These are phyloP conservation scores for Rubia tinctorum DNA, from an alignment of 305 asterid genomes.

Conservation along the genomic window DNA sequence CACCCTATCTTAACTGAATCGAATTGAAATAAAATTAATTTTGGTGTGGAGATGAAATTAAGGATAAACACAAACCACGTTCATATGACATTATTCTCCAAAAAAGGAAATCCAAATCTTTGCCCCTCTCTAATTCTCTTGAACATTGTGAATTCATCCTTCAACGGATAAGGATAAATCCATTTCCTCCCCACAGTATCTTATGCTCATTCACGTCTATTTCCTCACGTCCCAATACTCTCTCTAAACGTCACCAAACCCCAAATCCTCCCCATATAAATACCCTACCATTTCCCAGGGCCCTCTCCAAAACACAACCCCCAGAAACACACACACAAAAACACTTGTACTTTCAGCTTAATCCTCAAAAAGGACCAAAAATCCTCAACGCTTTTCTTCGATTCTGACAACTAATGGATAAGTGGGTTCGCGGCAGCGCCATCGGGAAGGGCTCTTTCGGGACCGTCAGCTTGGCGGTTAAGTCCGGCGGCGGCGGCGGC, in stretches of 20 bases:
- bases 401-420: neutral
- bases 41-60: neutral
- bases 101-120: neutral
- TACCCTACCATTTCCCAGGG: neutral
- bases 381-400: neutral
- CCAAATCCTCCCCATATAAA: neutral
- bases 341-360: neutral
- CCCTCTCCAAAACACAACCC: neutral
- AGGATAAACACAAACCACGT: neutral
- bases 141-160: neutral
- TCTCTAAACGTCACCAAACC: conserved; percentile 16
- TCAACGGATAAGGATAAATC: conserved; percentile 30
- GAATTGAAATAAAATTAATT: too few species aligned
- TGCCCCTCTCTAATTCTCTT: neutral
- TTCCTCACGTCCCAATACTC: conserved; percentile 14
- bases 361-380: neutral
- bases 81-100: neutral
- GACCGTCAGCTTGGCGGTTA: conserved; percentile 32
- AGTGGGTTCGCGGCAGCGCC: conserved; percentile 39
- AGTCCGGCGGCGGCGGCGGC: conserved; percentile 6
- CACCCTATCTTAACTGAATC: too few species aligned
- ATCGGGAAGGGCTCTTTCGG: conserved; percentile 56
- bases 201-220: conserved; percentile 18
- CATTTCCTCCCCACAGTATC: conserved; percentile 4
- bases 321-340: neutral